phyloP scores from a whole-genome alignment of 2,329 filamentous ascomycete species.

The Cordyceps pruinosa region DNA sequence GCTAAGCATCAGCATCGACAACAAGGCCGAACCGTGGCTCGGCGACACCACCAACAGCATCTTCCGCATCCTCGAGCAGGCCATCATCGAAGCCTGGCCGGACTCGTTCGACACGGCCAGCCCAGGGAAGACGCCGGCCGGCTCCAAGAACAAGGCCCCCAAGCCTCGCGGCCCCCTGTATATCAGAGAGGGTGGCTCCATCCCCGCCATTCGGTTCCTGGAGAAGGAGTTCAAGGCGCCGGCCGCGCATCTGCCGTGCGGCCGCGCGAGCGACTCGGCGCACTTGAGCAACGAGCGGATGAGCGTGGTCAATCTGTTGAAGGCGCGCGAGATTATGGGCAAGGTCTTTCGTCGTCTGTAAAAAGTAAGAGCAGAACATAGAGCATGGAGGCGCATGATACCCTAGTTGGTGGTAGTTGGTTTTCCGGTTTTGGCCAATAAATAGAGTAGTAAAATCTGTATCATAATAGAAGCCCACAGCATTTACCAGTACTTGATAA shows the following conservation, averaged over 20 bases:
- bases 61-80: constrained; percentile 79
- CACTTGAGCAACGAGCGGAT: constrained; percentile 96
- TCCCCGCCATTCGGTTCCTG: constrained; percentile 86
- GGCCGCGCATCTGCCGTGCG: constrained; percentile 87
- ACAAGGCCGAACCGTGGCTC: constrained; percentile 92
- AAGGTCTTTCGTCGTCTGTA: constrained; percentile 69
- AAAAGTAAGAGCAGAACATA: not conserved
- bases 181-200: constrained; percentile 91
- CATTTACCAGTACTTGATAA: not conserved
- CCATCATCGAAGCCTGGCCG: constrained; percentile 78
- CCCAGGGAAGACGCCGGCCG: not conserved
- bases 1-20: constrained; percentile 77
- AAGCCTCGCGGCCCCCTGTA: constrained; percentile 66
- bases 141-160: constrained; percentile 11
- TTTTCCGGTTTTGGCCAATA: not conserved
- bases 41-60: constrained; percentile 87
- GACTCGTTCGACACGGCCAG: constrained; percentile 36
- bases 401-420: not conserved
- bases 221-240: constrained; percentile 91
- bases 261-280: constrained; percentile 87
- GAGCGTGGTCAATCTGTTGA: constrained; percentile 77
- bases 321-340: constrained; percentile 86
- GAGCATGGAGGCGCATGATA: constrained; percentile 4
- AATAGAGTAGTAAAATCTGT: not conserved
- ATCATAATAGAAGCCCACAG: not conserved